These are phyloP conservation scores for Globisporangium mamillatum DNA, from an alignment of 352 stramenopile genomes.

Conservation along the genomic window DNA sequence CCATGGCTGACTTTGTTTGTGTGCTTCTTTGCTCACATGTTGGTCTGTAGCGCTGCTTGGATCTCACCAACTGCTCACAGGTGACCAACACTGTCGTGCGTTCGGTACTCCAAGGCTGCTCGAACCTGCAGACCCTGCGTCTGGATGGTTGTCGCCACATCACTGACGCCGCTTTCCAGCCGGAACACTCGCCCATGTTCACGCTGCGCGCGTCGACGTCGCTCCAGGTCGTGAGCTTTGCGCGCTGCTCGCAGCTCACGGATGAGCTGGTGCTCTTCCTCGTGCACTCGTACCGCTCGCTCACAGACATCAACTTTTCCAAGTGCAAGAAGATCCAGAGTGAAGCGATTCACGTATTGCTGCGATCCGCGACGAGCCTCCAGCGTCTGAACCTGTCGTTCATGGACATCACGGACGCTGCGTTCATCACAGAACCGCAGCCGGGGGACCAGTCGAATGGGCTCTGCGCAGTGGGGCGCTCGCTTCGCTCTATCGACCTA, in stretches of 20 bases:
- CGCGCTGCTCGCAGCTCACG: conserved; percentile 80
- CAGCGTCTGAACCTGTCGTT: conserved; percentile 81
- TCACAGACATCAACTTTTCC: conserved; percentile 79
- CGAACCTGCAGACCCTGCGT: conserved; percentile 71
- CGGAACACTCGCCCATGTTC: conserved; percentile 71
- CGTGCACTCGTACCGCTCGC: conserved; percentile 69
- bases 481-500: conserved; percentile 58
- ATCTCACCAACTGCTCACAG: conserved; percentile 83
- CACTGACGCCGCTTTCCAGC: conserved; percentile 85
- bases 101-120: conserved; percentile 74
- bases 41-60: conserved; percentile 57
- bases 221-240: conserved; percentile 75
- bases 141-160: conserved; percentile 85
- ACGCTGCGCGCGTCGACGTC: conserved; percentile 69
- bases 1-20: background rate
- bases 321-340: conserved; percentile 82
- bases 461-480: conserved; percentile 44
- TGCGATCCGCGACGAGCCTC: conserved; percentile 55
- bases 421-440: conserved; percentile 47
- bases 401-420: conserved; percentile 72
- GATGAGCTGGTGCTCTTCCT: conserved; percentile 74
- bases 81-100: conserved; percentile 86
- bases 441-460: conserved; percentile 30
- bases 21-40: background rate
- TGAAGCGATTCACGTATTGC: conserved; percentile 65